Conservation (phyloP, 352 stramenopile species). For the Phytophthora cryptogea region DNA sequence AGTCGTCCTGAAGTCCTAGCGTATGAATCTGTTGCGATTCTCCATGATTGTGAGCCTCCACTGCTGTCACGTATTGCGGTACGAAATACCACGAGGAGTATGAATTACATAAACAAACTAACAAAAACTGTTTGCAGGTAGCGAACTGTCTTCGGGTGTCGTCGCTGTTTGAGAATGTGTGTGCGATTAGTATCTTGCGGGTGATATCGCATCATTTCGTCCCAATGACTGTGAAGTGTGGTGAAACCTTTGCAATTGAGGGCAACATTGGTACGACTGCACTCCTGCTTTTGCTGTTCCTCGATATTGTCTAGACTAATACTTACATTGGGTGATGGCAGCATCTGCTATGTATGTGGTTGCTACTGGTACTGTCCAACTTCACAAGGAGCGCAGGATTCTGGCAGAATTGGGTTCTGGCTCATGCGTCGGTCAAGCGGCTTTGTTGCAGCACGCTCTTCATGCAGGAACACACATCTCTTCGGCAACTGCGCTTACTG, state of each 20-base stretch:
- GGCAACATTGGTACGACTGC: slow-evolving; percentile 53
- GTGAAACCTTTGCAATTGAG: slow-evolving; percentile 71
- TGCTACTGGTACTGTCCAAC: slow-evolving; percentile 68
- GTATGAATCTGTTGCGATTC: slow-evolving; percentile 48
- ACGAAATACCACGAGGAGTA: slow-evolving; percentile 5
- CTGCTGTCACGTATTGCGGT: slow-evolving; percentile 80
- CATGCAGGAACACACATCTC: slow-evolving; percentile 75
- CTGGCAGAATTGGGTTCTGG: slow-evolving; percentile 70
- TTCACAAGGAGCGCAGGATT: slow-evolving; percentile 75
- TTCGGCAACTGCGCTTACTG: slow-evolving; percentile 66
- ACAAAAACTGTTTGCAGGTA: slow-evolving; percentile 42
- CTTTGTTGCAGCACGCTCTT: slow-evolving; percentile 63
- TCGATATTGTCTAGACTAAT: background rate
- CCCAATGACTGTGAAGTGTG: slow-evolving; percentile 48
- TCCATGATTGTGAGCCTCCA: slow-evolving; percentile 48
- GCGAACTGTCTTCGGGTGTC: slow-evolving; percentile 81
- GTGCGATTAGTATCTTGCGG: slow-evolving; percentile 76
- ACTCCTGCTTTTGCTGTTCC: background rate
- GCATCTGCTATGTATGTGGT: slow-evolving; percentile 83
- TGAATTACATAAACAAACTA: background rate
- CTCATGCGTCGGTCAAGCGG: slow-evolving; percentile 78
- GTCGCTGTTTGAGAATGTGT: slow-evolving; percentile 82
- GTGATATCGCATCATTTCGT: slow-evolving; percentile 82
- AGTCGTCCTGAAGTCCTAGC: slow-evolving; percentile 59
- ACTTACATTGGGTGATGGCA: slow-evolving; percentile 21